Evolutionary conservation across 352 stramenopile species (phyloP).

Genomic region (Phytophthora europaea): DNA sequence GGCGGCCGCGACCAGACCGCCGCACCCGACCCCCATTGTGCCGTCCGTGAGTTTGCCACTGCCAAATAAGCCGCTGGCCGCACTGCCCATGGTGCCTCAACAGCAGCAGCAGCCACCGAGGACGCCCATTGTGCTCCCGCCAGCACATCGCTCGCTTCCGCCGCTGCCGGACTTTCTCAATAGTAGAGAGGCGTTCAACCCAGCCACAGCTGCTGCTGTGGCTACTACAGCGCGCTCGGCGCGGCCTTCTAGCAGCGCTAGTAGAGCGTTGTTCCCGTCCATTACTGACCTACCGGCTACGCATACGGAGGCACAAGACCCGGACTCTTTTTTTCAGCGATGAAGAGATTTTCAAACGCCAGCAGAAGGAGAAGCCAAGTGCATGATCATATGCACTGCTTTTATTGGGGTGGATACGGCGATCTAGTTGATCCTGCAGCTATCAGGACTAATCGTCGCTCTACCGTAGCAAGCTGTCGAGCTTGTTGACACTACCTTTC

Average conservation of each 20-base stretch:
- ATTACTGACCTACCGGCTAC: constrained; percentile 50
- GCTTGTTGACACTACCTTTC: constrained; percentile 86
- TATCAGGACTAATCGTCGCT: neutral
- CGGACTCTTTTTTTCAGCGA: constrained; percentile 55
- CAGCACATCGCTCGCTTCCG: constrained; percentile 60
- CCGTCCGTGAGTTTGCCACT: constrained; percentile 42
- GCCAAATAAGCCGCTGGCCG: constrained; percentile 34
- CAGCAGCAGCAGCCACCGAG: constrained; percentile 37
- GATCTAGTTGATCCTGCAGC: neutral
- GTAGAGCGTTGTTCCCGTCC: constrained; percentile 56
- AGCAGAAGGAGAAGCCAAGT: neutral
- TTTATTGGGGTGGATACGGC: neutral
- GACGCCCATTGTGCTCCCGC: constrained; percentile 65
- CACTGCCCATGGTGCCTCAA: constrained; percentile 34
- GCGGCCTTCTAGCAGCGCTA: constrained; percentile 25
- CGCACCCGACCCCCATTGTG: constrained; percentile 40
- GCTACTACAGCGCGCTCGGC: constrained; percentile 18
- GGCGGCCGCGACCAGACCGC: constrained; percentile 27
- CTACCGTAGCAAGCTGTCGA: constrained; percentile 84
- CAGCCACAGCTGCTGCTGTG: constrained; percentile 32
- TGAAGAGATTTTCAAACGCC: constrained; percentile 22
- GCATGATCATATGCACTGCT: neutral
- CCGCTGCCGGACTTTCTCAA: constrained; percentile 76
- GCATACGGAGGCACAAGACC: constrained; percentile 51
- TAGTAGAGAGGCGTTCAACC: constrained; percentile 68